Conservation (phyloP, 768 basidiomycete species). For the Phanerochaete sordida region DNA sequence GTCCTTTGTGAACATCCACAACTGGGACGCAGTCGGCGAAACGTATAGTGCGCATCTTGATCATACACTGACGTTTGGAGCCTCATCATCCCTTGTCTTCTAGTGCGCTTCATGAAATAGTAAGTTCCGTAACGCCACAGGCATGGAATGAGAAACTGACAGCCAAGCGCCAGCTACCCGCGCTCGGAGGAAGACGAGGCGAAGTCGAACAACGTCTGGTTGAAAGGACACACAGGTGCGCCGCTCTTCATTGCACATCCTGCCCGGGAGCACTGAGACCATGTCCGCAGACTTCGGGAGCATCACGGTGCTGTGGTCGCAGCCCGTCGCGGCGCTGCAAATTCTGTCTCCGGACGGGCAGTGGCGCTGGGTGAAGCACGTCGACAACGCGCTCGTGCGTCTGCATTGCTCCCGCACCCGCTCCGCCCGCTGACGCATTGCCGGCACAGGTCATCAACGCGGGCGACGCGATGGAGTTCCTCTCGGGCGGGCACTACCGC, state of each 20-base stretch:
- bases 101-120: conserved; percentile 27
- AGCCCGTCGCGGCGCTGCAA: conserved; percentile 56
- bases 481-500: conserved; percentile 58
- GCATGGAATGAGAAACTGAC: not conserved
- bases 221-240: conserved; percentile 57
- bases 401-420: not conserved
- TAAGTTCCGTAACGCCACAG: conserved; percentile 18
- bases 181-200: conserved; percentile 45
- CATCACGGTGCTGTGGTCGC: conserved; percentile 57
- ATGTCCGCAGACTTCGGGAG: conserved; percentile 44
- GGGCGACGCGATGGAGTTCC: conserved; percentile 56
- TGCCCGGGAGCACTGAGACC: not conserved
- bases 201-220: conserved; percentile 52
- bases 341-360: conserved; percentile 48
- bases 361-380: conserved; percentile 39
- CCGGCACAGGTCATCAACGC: conserved; percentile 49
- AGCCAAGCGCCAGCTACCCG: conserved; percentile 47
- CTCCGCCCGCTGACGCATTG: not conserved
- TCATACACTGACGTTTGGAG: not conserved
- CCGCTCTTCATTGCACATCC: not conserved
- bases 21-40: conserved; percentile 34
- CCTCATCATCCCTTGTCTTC: not conserved
- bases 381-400: conserved; percentile 32
- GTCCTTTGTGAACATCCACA: conserved; percentile 36
- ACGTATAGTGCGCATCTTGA: conserved; percentile 16